These are phyloP conservation scores for Phytomonas francai DNA, from an alignment of 208 protist genomes.

Conservation along the genomic window DNA sequence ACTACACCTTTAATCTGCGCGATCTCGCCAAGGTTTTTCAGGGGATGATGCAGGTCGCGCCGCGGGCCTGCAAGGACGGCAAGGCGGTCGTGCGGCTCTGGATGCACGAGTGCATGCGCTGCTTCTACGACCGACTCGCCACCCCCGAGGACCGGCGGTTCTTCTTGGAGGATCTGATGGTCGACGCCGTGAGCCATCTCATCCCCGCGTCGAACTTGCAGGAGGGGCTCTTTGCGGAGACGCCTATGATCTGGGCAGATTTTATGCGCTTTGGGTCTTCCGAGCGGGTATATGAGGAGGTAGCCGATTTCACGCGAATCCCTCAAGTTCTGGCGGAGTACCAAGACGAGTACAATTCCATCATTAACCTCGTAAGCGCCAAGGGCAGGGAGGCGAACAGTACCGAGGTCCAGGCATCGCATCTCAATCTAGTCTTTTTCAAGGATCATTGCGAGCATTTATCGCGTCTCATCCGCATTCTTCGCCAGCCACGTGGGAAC, in stretches of 20 bases:
- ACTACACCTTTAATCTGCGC: slow-evolving; percentile 99
- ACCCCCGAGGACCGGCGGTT: slow-evolving; percentile 85
- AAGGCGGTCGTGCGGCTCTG: slow-evolving; percentile 84
- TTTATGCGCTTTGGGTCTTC: slow-evolving; percentile 86
- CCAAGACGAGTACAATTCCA: slow-evolving; percentile 91
- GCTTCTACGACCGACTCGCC: slow-evolving; percentile 97
- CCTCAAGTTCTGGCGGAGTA: slow-evolving; percentile 82
- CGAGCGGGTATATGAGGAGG: slow-evolving; percentile 88
- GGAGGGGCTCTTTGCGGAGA: slow-evolving; percentile 33
- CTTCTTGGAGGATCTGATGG: slow-evolving; percentile 90
- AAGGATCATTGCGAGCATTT: slow-evolving; percentile 95
- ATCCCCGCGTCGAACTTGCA: slow-evolving; percentile 50
- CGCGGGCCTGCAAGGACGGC: slow-evolving; percentile 65
- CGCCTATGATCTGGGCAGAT: slow-evolving; percentile 91
- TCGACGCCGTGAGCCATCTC: slow-evolving; percentile 67
- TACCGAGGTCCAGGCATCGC: slow-evolving; percentile 22
- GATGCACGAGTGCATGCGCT: slow-evolving; percentile 94
- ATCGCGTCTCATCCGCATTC: slow-evolving; percentile 91
- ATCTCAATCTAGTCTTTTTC: slow-evolving; percentile 90
- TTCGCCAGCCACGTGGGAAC: slow-evolving; percentile 96
- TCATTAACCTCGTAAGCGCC: not conserved
- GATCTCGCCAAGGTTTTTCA: slow-evolving; percentile 96
- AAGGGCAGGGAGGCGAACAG: not conserved
- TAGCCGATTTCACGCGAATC: slow-evolving; percentile 60
- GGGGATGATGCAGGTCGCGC: slow-evolving; percentile 89